Base-by-base conservation (phyloP, 352 stramenopile genomes). In the Albugo candida region DNA sequence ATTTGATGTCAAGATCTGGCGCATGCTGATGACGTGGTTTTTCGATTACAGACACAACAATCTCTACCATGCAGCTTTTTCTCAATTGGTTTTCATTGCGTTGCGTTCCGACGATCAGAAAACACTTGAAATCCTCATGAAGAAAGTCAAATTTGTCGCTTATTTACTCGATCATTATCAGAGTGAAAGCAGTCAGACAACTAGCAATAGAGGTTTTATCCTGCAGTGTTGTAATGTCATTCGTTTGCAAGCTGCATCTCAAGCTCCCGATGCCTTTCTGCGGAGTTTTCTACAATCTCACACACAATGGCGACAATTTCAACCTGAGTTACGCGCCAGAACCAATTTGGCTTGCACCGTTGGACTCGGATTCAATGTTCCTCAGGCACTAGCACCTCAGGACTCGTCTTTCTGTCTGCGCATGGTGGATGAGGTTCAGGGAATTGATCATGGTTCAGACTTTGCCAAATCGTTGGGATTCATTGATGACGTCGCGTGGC, bases 1-100 rank as follows among this genome's bases (percentile, higher is more conserved):
- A 48, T 84, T 94, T 49, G 65, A 85, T 48, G 63, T 57, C n/a
- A 64, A 87, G 40, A 71, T 93, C 8, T 95, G 83, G 83, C 74
- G 76, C 36, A 72, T 89, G 24, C 56, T 95, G 43, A 64, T 86
- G 21, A 63, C 61, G 34, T 95, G 83, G 83, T 92, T 95, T 55
- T 87, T 93, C 42, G 75, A 92, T 63, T 95, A 93, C 58, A 70
- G 76, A 27, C 77, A 94, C 70, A 94, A 88, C 58, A 94, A 93
- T 51, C 36, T 95, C 50, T 95, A 93, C 49, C 81, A 93, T 50
- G 71, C 70, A 21, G 64, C 78, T 18, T 94, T 95, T 44, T 93
- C 92, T 58, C 80, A 89, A 53, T 64, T 95, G 20, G 64, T 95
- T 20, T 88, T 93, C 54, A 80, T 89, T 56, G 74, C 75, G 13